phyloP scores from a whole-genome alignment of 805 yeast genomes.

The Jamesozyma gamospora region DNA sequence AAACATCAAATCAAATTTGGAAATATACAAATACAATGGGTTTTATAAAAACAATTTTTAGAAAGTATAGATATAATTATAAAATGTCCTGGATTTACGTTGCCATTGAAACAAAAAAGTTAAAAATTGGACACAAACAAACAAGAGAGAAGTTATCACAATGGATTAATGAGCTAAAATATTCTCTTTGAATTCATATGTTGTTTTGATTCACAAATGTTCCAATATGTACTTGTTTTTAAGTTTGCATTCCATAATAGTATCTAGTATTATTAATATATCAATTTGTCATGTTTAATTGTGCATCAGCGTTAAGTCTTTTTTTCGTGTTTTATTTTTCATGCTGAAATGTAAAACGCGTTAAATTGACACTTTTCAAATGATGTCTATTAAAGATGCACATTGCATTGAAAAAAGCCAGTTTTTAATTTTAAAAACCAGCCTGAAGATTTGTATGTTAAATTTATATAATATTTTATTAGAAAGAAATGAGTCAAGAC shows the following conservation, averaged over 20 bases:
- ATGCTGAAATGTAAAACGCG: no score
- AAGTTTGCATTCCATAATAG: no score
- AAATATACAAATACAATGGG: constrained; percentile 31
- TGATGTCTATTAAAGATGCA: no score
- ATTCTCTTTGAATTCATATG: background rate
- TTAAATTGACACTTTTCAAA: no score
- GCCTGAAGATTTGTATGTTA: background rate
- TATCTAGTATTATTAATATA: no score
- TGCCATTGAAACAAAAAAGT: background rate
- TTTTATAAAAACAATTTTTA: constrained; percentile 30
- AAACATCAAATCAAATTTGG: constrained; percentile 20
- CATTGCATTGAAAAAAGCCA: no score
- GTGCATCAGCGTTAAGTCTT: no score
- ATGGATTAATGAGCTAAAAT: constrained; percentile 1
- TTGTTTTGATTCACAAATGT: no score
- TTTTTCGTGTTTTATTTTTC: no score
- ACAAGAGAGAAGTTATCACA: background rate
- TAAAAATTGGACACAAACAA: background rate
- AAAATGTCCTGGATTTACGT: background rate
- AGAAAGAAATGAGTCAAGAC: background rate
- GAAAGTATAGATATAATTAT: constrained; percentile 37
- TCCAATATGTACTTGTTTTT: no score
- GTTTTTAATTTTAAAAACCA: no score
- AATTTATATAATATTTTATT: background rate
- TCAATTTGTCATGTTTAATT: no score